Percentiles rank a stretch among this genome's conserved stretches.
phyloP scores from a whole-genome alignment of 768 basidiomycete genomes.

The Naganishia vaughanmartiniae region DNA sequence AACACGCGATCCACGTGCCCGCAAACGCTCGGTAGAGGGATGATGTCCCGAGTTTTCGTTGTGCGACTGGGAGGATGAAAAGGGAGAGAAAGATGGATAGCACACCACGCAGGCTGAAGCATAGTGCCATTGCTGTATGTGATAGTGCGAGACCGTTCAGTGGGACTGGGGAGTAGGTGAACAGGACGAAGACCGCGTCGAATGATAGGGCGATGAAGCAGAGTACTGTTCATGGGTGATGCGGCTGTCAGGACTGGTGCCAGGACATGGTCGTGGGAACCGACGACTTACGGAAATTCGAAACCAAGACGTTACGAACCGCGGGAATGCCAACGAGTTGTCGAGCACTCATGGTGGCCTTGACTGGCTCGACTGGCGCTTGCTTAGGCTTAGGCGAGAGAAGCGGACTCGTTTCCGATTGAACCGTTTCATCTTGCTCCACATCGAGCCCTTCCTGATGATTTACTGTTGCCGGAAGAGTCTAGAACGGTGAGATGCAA shows the following conservation, averaged over 20 bases:
- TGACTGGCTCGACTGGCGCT: background rate
- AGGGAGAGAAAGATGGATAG: conserved; percentile 32
- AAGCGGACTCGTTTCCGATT: background rate
- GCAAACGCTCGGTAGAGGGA: conserved; percentile 30
- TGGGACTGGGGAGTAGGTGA: conserved; percentile 31
- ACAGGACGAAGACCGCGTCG: conserved; percentile 36
- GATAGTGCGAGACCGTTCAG: conserved; percentile 33
- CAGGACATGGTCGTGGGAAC: background rate
- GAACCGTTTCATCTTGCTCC: background rate
- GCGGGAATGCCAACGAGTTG: conserved; percentile 19
- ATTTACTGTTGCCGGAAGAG: background rate
- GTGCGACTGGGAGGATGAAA: conserved; percentile 30
- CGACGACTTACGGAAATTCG: conserved; percentile 26
- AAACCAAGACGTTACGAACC: conserved; percentile 29
- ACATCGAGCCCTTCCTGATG: conserved; percentile 2
- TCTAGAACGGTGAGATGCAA: background rate
- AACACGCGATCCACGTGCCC: conserved; percentile 30
- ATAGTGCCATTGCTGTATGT: conserved; percentile 28
- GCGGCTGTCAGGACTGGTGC: background rate
- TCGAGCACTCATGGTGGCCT: conserved; percentile 5
- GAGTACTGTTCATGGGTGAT: conserved; percentile 25
- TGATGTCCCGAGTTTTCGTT: conserved; percentile 16
- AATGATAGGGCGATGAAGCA: conserved; percentile 33
- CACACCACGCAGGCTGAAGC: conserved; percentile 28
- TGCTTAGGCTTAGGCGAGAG: background rate